Evolutionary conservation across 2,329 filamentous ascomycete genomes (phyloP).

Genomic region (Xylariaceae sp.): DNA sequence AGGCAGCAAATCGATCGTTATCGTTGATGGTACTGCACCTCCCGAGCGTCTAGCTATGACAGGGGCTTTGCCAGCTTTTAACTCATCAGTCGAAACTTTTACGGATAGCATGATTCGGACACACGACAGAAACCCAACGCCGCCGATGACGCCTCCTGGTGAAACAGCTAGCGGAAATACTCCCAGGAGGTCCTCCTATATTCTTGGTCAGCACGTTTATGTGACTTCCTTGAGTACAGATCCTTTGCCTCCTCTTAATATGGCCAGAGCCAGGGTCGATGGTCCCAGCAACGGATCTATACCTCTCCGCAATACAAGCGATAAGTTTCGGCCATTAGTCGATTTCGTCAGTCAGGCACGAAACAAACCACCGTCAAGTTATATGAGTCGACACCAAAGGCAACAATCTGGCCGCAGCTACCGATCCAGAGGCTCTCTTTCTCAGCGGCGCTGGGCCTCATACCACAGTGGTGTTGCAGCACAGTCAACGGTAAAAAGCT

Average conservation of each 20-base stretch:
- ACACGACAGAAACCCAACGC: constrained; percentile 59
- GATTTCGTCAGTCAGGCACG: constrained; percentile 38
- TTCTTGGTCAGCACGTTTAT: constrained; percentile 55
- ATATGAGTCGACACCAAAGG: constrained; percentile 48
- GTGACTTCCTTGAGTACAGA: constrained; percentile 46
- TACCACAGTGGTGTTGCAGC: constrained; percentile 61
- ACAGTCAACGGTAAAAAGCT: constrained; percentile 61
- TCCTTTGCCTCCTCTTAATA: constrained; percentile 54
- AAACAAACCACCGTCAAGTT: constrained; percentile 44
- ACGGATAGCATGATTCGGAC: constrained; percentile 56
- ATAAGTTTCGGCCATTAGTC: constrained; percentile 42
- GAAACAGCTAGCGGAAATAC: constrained; percentile 45
- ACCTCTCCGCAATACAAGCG: constrained; percentile 41
- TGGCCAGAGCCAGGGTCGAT: neutral
- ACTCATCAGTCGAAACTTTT: constrained; percentile 59
- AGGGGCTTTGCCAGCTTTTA: constrained; percentile 51
- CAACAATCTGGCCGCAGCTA: constrained; percentile 57
- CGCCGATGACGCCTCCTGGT: constrained; percentile 65
- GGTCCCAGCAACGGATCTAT: constrained; percentile 44
- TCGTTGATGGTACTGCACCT: constrained; percentile 72
- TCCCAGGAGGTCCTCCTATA: constrained; percentile 61
- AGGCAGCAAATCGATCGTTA: constrained; percentile 90
- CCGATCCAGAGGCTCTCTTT: constrained; percentile 56
- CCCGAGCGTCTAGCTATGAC: constrained; percentile 59
- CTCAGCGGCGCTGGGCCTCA: constrained; percentile 63